A percentile compares a stretch with the other conserved stretches of the same genome.
Evolutionary conservation across 192 early-diverging fungal genomes (phyloP).

Genomic region (Allomyces macrogynus): DNA sequence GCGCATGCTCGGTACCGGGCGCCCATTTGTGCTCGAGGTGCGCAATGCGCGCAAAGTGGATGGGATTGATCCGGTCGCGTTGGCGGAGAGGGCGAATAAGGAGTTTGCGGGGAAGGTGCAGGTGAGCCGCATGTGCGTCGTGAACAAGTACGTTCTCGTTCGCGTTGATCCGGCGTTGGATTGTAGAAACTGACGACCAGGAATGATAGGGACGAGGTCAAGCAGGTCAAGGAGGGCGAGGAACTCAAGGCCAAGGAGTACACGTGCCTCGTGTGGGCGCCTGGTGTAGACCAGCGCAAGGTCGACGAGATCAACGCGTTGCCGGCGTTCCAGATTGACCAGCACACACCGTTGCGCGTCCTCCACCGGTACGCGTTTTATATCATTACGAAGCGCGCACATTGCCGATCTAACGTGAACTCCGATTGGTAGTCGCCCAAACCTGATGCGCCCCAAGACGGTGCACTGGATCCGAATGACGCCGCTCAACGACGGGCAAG

Average conservation of each 20-base stretch:
- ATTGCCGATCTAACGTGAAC: too few relatives aligned
- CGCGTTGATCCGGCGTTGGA: too few relatives aligned
- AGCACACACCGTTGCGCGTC: conserved; percentile 52
- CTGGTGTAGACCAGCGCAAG: not conserved
- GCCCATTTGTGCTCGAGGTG: conserved; percentile 81
- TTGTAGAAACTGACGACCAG: too few relatives aligned
- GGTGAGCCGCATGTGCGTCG: conserved; percentile 15
- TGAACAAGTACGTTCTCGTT: conserved; percentile 15
- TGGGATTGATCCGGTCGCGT: not conserved
- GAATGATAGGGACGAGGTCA: conserved; percentile 28
- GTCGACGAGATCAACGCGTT: not conserved
- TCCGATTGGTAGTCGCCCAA: conserved; percentile 35
- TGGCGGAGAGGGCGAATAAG: conserved; percentile 14
- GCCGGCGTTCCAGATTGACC: conserved; percentile 26
- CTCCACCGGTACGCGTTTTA: conserved; percentile 5
- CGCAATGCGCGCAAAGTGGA: conserved; percentile 45
- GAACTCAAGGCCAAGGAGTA: conserved; percentile 54
- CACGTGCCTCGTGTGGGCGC: conserved; percentile 7
- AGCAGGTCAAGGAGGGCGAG: conserved; percentile 51
- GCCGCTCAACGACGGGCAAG: conserved; percentile 18
- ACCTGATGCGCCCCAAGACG: conserved; percentile 31
- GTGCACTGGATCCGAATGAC: conserved; percentile 25
- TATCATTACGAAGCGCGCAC: too few relatives aligned
- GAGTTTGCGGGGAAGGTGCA: conserved; percentile 11
- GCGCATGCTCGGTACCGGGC: conserved; percentile 73